A percentile compares a stretch with the other conserved stretches of the same genome.
Conservation (phyloP, 2,329 filamentous ascomycete species). For the Claviceps africana region DNA sequence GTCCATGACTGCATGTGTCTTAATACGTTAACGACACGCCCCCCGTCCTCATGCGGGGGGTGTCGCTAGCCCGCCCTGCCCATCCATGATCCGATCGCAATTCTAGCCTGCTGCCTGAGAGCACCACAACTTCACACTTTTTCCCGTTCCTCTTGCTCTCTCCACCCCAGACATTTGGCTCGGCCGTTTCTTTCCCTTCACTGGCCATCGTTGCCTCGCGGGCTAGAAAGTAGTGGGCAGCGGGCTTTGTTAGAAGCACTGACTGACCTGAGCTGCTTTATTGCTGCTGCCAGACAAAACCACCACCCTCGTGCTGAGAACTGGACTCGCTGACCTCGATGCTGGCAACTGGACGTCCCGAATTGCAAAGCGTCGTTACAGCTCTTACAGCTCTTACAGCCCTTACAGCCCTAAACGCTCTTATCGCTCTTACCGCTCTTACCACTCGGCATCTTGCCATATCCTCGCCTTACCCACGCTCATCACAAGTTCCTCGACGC, state of each 20-base stretch:
- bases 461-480: neutral
- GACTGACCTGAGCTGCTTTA: neutral
- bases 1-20: neutral
- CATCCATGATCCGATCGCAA: slow-evolving; percentile 1
- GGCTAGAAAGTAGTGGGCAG: neutral
- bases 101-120: neutral
- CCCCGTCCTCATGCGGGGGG: neutral
- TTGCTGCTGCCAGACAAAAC: neutral
- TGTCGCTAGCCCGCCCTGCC: neutral
- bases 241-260: slow-evolving; percentile 4
- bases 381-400: too few species aligned
- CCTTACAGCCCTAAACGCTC: too few species aligned
- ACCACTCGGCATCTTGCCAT: neutral
- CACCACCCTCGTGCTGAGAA: neutral
- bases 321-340: too few species aligned
- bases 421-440: too few species aligned
- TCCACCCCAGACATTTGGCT: slow-evolving; percentile 4
- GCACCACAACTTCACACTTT: neutral
- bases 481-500: neutral
- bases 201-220: slow-evolving; percentile 3
- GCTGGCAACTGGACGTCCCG: too few species aligned
- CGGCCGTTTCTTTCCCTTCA: slow-evolving; percentile 1
- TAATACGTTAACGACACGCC: neutral
- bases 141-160: slow-evolving; percentile 5
- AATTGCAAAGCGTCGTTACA: too few species aligned